Base-by-base conservation (phyloP, 2,329 filamentous ascomycete genomes). In the Ophiocordyceps polyrhachis-furcata region DNA sequence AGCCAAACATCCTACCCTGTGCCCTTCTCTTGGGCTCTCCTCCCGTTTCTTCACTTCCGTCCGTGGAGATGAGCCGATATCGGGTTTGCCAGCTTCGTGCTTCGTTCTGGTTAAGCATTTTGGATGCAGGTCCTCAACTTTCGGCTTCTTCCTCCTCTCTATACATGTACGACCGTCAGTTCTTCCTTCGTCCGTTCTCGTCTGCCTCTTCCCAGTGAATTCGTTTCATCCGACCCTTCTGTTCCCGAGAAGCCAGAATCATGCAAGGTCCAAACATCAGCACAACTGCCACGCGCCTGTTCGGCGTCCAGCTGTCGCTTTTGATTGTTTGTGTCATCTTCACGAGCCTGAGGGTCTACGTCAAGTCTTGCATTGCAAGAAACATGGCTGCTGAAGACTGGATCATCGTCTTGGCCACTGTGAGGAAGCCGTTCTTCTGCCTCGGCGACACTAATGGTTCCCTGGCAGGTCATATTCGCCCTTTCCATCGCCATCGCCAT, bases 301-400 rank as follows among this genome's bases (percentile, higher is more conserved):
- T 52, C 32, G 47, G 44, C 35, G 50, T 54, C 5, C 51, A 54
- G 46, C 45, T 53, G 15, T 38, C 43, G 1, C 62, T 65, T 45
- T 52, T 66, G 12, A 44, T 53, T 8, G 21, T 63, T 17, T 56
- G 62, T 12, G 56, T 66, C 44, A 48, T 61, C 35, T 50, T 70
- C 35, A 63, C 69, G 15, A 61, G 61, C 41, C 25, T 47, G 25
- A 25, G 46, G 8, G n/a, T 45, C 2, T 47, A 47, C 12, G 46
- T 45, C 35, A 20, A 42, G 21, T 43, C 41, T 19, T 11, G 20
- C 28, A 45, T 47, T 35, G 28, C 37, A 11, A 20, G 43, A 5
- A 20, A 15, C 15, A 40, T 47, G 20, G 31, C 41, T 4, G 32
- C 41, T 9, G 46, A 47, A 29, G 46, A 47, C 37, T 45, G 43